Evolutionary conservation across 345 rosid species (phyloP), one percentile per base, ranked within the genome.

Genomic region (Lumnitzera littorea): DNA sequence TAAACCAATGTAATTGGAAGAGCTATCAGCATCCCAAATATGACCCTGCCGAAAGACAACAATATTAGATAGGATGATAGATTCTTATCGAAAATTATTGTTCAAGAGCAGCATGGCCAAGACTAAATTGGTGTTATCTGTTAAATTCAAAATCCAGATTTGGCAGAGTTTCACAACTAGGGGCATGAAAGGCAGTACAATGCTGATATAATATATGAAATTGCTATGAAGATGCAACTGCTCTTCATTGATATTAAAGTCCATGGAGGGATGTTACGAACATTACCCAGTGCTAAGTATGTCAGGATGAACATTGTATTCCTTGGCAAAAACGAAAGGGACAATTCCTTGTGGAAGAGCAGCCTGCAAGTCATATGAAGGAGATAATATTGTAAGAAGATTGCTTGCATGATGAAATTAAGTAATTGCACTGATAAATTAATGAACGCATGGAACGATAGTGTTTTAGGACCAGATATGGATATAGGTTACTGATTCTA

Each of bases 341-440:
- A 86, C 94, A 68, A 86, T 86, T 53, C 94, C 94, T 66, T 86
- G 94, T 9, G 94, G 94, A 29, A 86, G 84, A 65, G 89, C 83
- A 65, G 94, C 82, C 94, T 87, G 82, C 43, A 36, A 36, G 43
- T 36, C 7, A 9, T 36, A 36, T 36, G 43, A 36, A 36, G 43
- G 11, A 36, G 43, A 36, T 36, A 36, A 36, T 36, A 27, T 27
- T 27, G 5, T 1, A 27, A 20, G 31, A 27, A 27, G 31, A 27
- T 5, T 27, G 31, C 31, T 27, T 27, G 1, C 31, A 27, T 27
- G 31, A 5, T 27, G 31, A 27, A 27, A 27, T 3, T 27, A 27
- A 27, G 31, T 27, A 27, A 27, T 27, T 27, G 31, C 31, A 27
- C 31, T 1, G 5, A 27, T 27, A 27, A 3, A 27, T 27, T 20